phyloP scores from a whole-genome alignment of 108 stramenopile species.

The Cyclostephanos tholiformis region DNA sequence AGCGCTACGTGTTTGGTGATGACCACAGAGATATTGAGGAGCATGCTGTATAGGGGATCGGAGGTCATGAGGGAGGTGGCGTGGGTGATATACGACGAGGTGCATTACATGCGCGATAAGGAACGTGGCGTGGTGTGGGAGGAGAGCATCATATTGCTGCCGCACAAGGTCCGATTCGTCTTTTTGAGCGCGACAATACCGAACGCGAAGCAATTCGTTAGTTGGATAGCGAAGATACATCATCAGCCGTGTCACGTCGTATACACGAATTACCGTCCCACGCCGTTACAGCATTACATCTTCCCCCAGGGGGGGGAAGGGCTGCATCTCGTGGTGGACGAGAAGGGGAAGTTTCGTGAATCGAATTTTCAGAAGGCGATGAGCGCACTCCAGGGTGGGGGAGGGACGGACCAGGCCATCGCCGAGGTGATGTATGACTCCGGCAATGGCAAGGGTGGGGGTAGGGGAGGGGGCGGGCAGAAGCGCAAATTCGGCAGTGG shows the following conservation, averaged over 20 bases:
- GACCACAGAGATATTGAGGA: conserved; percentile 98
- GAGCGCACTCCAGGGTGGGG: conserved; percentile 71
- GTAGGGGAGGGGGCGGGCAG: conserved; percentile 51
- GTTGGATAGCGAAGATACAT: conserved; percentile 93
- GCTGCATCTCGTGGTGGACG: conserved; percentile 97
- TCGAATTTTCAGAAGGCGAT: conserved; percentile 97
- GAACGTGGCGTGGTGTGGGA: conserved; percentile 91
- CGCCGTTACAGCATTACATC: conserved; percentile 97
- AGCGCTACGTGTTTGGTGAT: conserved; percentile 94
- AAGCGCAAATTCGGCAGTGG: conserved; percentile 77
- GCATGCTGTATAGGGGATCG: conserved; percentile 98
- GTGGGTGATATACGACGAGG: conserved; percentile 98
- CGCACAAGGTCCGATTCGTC: conserved; percentile 93
- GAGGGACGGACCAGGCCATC: conserved; percentile 52
- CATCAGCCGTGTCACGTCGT: conserved; percentile 99
- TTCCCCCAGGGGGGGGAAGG: conserved; percentile 95
- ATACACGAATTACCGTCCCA: conserved; percentile 99
- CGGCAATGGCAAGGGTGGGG: conserved; percentile 67
- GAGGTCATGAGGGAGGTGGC: conserved; percentile 98
- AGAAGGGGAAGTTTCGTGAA: conserved; percentile 95
- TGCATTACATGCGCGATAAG: conserved; percentile 99
- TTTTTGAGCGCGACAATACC: conserved; percentile 99
- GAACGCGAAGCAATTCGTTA: conserved; percentile 93
- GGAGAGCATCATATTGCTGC: conserved; percentile 96
- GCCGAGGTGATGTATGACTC: conserved; percentile 73